These are phyloP conservation scores for Colletotrichum melonis DNA, from an alignment of 2,329 filamentous ascomycete species.

Conservation along the genomic window DNA sequence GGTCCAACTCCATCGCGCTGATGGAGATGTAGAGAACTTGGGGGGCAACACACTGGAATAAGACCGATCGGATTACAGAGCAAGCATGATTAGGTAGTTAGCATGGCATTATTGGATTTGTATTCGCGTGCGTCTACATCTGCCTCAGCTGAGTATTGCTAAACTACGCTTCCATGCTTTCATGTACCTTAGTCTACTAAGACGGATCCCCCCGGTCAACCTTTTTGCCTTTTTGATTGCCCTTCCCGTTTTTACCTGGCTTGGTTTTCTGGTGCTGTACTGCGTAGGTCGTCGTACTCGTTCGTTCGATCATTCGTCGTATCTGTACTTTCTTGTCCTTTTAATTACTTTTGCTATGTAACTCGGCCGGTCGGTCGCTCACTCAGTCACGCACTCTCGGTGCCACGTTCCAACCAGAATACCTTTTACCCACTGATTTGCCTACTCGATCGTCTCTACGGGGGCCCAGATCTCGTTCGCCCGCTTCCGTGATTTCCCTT, in stretches of 20 bases:
- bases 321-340: not conserved
- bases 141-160: conserved; percentile 20
- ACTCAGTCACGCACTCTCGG: not conserved
- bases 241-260: conserved; percentile 28
- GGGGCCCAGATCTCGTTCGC: conserved; percentile 10
- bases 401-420: not conserved
- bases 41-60: not conserved
- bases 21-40: not conserved
- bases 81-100: not conserved
- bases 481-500: conserved; percentile 12
- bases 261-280: conserved; percentile 19
- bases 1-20: not conserved
- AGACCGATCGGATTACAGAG: not conserved
- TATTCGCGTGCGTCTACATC: conserved; percentile 8
- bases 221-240: conserved; percentile 24
- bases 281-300: not conserved
- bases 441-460: conserved; percentile 5
- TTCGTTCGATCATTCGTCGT: conserved; percentile 5
- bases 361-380: not conserved
- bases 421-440: not conserved
- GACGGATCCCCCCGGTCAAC: conserved; percentile 28
- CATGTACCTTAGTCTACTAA: conserved; percentile 1
- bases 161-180: conserved; percentile 1
- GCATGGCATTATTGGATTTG: not conserved
- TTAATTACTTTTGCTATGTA: not conserved